phyloP scores from a whole-genome alignment of 176 grass and related monocot species.

The Oryza glaberrima region DNA sequence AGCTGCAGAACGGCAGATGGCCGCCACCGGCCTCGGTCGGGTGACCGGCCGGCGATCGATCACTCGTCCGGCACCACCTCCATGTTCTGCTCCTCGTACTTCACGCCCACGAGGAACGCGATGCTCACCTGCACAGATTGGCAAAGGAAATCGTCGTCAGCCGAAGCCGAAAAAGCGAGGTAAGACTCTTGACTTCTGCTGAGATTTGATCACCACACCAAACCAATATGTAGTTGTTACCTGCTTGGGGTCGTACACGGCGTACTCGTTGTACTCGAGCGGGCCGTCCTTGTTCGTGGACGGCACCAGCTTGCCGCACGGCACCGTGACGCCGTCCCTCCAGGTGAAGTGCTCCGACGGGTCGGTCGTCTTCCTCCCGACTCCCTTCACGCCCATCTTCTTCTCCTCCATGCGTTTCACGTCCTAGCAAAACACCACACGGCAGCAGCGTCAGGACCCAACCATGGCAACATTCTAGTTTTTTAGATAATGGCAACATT shows the following conservation, averaged over 20 bases:
- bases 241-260: slow-evolving; percentile 81
- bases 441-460: background rate
- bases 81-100: slow-evolving; percentile 81
- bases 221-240: slow-evolving; percentile 14
- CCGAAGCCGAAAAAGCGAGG: too few relatives aligned
- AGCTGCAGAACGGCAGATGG: background rate
- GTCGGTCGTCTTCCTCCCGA: slow-evolving; percentile 70
- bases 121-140: slow-evolving; percentile 57
- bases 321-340: slow-evolving; percentile 76
- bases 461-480: background rate
- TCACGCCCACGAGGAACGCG: slow-evolving; percentile 76
- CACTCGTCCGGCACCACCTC: slow-evolving; percentile 54
- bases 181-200: too few relatives aligned
- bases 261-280: slow-evolving; percentile 82
- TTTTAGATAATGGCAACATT: too few relatives aligned
- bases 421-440: slow-evolving; percentile 32
- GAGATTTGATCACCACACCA: too few relatives aligned
- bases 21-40: too few relatives aligned
- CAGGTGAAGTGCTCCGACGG: slow-evolving; percentile 71
- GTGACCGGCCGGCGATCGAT: background rate
- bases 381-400: slow-evolving; percentile 58
- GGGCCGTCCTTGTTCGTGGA: slow-evolving; percentile 61
- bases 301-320: slow-evolving; percentile 71
- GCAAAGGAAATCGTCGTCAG: background rate
- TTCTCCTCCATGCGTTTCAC: slow-evolving; percentile 52